These are phyloP conservation scores for Mycena metata DNA, from an alignment of 768 basidiomycete species.

Conservation along the genomic window DNA sequence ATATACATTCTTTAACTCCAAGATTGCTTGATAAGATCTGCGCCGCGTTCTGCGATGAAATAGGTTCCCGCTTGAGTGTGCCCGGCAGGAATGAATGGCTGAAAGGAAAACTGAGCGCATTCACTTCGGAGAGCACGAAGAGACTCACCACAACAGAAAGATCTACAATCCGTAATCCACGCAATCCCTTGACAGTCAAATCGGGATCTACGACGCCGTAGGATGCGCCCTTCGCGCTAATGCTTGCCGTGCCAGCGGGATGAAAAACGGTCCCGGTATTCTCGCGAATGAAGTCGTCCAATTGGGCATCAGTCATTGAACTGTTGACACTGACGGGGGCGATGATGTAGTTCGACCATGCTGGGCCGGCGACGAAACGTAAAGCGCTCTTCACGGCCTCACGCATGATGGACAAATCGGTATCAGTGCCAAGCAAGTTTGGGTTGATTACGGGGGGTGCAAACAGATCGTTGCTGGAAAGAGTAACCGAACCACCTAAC, in stretches of 20 bases:
- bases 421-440: conserved; percentile 50
- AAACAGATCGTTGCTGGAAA: conserved; percentile 58
- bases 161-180: conserved; percentile 55
- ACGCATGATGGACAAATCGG: conserved; percentile 44
- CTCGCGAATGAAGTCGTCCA: conserved; percentile 44
- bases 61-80: too few relatives aligned
- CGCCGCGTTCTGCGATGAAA: too few relatives aligned
- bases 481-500: conserved; percentile 45
- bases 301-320: conserved; percentile 44
- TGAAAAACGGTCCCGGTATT: conserved; percentile 46
- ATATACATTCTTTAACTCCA: too few relatives aligned
- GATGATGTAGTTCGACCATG: conserved; percentile 43
- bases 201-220: conserved; percentile 50
- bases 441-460: conserved; percentile 60
- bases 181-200: conserved; percentile 51
- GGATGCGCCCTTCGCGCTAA: conserved; percentile 44
- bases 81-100: too few relatives aligned
- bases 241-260: conserved; percentile 48
- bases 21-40: too few relatives aligned
- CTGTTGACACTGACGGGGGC: conserved; percentile 17
- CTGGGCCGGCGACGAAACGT: conserved; percentile 37
- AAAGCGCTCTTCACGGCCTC: conserved; percentile 38
- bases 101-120: too few relatives aligned
- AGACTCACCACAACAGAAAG: conserved; percentile 48
- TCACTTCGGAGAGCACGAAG: too few relatives aligned